phyloP scores from a whole-genome alignment of 2,329 filamentous ascomycete genomes.

The Cordyceps cicadae region DNA sequence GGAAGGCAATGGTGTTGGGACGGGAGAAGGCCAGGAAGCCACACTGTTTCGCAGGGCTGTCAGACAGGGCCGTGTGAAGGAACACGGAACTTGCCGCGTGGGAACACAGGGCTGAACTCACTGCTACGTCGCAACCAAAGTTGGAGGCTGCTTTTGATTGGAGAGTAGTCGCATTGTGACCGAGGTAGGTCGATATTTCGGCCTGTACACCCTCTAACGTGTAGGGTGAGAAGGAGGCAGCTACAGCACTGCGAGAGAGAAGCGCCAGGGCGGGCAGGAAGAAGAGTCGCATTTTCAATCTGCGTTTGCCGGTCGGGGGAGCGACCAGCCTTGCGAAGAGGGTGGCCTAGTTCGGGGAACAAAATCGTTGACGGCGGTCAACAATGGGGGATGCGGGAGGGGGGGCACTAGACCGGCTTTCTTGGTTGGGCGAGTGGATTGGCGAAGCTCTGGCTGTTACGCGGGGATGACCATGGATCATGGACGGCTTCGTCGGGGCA shows the following conservation, averaged over 20 bases:
- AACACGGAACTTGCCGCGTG: not conserved
- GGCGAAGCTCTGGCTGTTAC: not conserved
- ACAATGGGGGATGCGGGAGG: not conserved
- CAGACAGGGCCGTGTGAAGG: not conserved
- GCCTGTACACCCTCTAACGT: not conserved
- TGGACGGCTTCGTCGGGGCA: not conserved
- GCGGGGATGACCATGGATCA: not conserved
- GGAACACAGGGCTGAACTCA: not conserved
- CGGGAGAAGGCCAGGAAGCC: conserved; percentile 16
- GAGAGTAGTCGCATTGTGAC: not conserved
- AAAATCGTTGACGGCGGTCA: not conserved
- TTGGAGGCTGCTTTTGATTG: not conserved
- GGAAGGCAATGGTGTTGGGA: conserved; percentile 14
- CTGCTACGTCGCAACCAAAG: conserved; percentile 9
- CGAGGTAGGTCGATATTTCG: not conserved
- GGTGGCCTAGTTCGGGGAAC: not conserved
- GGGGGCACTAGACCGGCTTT: not conserved
- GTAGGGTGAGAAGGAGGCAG: conserved; percentile 1
- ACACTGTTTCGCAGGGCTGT: conserved; percentile 13
- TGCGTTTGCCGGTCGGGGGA: not conserved
- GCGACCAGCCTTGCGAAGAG: not conserved
- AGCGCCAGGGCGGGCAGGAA: not conserved
- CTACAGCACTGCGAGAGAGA: not conserved
- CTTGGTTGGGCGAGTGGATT: not conserved
- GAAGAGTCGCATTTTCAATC: not conserved